Conservation (phyloP, 768 basidiomycete genomes). For the Sistotremastrum niveocremeum region DNA sequence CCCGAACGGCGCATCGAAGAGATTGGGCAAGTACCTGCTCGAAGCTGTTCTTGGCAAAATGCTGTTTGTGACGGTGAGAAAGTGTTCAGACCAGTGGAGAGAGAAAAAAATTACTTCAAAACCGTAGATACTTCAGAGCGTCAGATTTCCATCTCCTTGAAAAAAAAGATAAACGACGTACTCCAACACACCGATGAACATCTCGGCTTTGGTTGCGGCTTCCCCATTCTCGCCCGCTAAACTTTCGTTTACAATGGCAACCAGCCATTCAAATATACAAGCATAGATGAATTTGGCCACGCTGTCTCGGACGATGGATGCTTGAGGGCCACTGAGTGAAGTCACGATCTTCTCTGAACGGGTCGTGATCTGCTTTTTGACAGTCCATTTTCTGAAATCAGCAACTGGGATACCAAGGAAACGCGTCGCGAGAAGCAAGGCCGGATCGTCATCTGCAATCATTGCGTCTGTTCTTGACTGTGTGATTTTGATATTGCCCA, state of each 20-base stretch:
- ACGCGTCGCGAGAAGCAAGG: conserved; percentile 68
- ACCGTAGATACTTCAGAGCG: too few species aligned
- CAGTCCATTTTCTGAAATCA: conserved; percentile 98
- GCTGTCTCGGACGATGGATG: conserved; percentile 87
- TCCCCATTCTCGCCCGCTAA: conserved; percentile 91
- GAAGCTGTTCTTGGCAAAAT: conserved; percentile 20
- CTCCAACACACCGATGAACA: conserved; percentile 83
- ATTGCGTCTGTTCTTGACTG: conserved; percentile 69
- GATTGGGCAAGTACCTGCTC: conserved; percentile 39
- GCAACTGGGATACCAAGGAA: conserved; percentile 81
- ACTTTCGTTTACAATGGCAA: conserved; percentile 93
- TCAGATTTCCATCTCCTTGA: too few species aligned
- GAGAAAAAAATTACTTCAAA: too few species aligned
- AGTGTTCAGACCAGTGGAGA: too few species aligned
- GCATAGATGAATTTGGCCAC: conserved; percentile 99
- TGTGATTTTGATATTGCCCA: conserved; percentile 94
- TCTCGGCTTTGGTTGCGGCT: conserved; percentile 80
- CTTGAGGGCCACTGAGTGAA: conserved; percentile 71
- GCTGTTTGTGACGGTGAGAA: too few species aligned
- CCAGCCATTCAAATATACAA: conserved; percentile 97
- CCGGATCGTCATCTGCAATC: conserved; percentile 72
- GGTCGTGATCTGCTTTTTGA: conserved; percentile 95
- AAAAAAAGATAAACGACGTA: neutral
- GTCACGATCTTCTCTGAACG: conserved; percentile 94
- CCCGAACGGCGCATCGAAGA: too few species aligned